phyloP scores from a whole-genome alignment of 176 grass and related monocot species.

The Paspalum vaginatum region DNA sequence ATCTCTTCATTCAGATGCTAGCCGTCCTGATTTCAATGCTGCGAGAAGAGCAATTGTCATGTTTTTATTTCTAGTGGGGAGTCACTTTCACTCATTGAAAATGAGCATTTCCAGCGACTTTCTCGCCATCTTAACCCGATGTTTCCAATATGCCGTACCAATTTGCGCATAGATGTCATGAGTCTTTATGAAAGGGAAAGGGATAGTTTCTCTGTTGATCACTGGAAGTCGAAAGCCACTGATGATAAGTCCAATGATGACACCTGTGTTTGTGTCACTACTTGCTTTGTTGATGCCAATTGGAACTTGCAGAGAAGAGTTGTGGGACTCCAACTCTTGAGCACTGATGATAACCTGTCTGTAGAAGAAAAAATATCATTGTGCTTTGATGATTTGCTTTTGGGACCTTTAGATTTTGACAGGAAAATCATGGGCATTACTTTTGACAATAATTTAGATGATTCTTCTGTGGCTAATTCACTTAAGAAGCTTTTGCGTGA shows the following conservation, averaged over 20 bases:
- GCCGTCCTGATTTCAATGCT: neutral
- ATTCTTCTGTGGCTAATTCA: slow-evolving; percentile 30
- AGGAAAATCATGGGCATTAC: slow-evolving; percentile 43
- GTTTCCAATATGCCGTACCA: neutral
- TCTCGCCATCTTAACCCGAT: neutral
- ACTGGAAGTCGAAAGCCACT: slow-evolving; percentile 28
- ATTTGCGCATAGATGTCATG: slow-evolving; percentile 34
- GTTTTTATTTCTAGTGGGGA: slow-evolving; percentile 18
- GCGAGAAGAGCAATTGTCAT: slow-evolving; percentile 30
- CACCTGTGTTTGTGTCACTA: slow-evolving; percentile 19
- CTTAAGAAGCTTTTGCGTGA: slow-evolving; percentile 7
- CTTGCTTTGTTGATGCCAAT: slow-evolving; percentile 43
- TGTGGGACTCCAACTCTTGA: slow-evolving; percentile 33
- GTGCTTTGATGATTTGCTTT: neutral
- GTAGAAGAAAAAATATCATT: neutral
- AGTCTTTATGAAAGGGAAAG: slow-evolving; percentile 35
- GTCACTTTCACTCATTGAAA: slow-evolving; percentile 32
- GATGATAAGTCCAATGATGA: neutral
- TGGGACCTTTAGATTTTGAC: neutral
- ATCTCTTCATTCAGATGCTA: neutral
- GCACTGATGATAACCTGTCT: slow-evolving; percentile 5
- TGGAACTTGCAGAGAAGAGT: slow-evolving; percentile 43
- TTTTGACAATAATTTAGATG: slow-evolving; percentile 32
- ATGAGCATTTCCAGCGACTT: neutral
- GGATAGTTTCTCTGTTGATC: slow-evolving; percentile 26